Conservation (phyloP, 2,329 filamentous ascomycete genomes). For the Exophiala phaeomuriformis region DNA sequence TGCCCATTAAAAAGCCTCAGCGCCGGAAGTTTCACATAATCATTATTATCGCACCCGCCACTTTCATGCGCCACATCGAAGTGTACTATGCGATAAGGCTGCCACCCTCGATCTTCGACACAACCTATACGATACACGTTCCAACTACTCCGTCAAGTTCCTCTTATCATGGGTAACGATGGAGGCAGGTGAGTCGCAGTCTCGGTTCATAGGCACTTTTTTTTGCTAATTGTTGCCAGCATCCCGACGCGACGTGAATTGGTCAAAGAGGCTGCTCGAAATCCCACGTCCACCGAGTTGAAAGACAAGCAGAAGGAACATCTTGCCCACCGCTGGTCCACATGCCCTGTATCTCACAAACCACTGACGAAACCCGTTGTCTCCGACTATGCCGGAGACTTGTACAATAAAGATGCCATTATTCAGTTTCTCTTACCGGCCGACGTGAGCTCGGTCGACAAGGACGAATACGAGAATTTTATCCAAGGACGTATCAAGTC, state of each 20-base stretch:
- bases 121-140: too few species aligned
- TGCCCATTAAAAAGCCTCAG: too few species aligned
- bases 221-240: conserved; percentile 36
- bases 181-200: conserved; percentile 58
- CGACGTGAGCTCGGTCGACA: conserved; percentile 46
- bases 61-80: too few species aligned
- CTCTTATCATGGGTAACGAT: conserved; percentile 71
- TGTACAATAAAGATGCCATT: conserved; percentile 93
- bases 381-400: conserved; percentile 71
- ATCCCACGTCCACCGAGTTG: conserved; percentile 72
- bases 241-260: conserved; percentile 94
- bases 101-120: too few species aligned
- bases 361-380: conserved; percentile 68
- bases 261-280: conserved; percentile 83
- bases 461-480: conserved; percentile 55
- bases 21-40: too few species aligned
- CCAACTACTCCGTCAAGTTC: too few species aligned
- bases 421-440: conserved; percentile 59
- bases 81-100: too few species aligned
- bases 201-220: neutral
- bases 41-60: too few species aligned
- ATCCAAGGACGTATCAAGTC: conserved; percentile 62
- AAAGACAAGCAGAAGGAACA: conserved; percentile 84
- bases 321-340: conserved; percentile 77
- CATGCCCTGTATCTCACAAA: conserved; percentile 76